Base-by-base conservation (phyloP, 306 rosid species). In the Fragaria ananassa region DNA sequence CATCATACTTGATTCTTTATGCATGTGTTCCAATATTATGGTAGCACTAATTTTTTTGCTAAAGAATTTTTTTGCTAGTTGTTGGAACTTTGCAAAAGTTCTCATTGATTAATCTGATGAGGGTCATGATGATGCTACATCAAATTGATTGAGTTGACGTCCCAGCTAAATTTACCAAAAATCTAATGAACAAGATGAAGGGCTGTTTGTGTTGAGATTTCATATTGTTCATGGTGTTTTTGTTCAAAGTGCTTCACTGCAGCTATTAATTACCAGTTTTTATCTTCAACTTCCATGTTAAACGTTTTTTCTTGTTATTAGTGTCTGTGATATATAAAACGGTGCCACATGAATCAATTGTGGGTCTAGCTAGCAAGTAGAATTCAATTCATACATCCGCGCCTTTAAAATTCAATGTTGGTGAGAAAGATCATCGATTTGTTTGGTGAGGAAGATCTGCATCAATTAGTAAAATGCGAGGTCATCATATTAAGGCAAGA, bases 1-100 rank as follows among this genome's bases (percentile, higher is more conserved):
- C 88, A 83, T 74, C 27, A 80, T 68, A n/a, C 46, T 44, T 78
- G 80, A 81, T 81, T 82, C 68, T 81, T 62, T 76, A 58, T 39
- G 61, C 47, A 56, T 72, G 70, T 44, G 70, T 27, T 74, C 19
- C 68, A 73, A 25, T 41, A 21, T 57, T 17, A n/a, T 64, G 56
- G 68, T 25, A 74, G 77, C 54, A 57, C 42, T 42, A 23, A 61
- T 56, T 72, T 41, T 57, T 31, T 10, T 27, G 64, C 56, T 21
- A 57, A 45, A 58, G 18, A 23, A 60, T 72, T 72, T 39, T 57
- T 31, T 10, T 27, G 64, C 56, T 15, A 57, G 42, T 25, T 74
- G 21, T 37, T 68, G 79, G 2, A 67, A 58, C 74, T 74, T 66
- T 53, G 50, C 53, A 71, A 78, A 37, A 39, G 37, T 18, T 68